Evolutionary conservation across 2,329 filamentous ascomycete genomes (phyloP).

Genomic region (Massarina eburnea): DNA sequence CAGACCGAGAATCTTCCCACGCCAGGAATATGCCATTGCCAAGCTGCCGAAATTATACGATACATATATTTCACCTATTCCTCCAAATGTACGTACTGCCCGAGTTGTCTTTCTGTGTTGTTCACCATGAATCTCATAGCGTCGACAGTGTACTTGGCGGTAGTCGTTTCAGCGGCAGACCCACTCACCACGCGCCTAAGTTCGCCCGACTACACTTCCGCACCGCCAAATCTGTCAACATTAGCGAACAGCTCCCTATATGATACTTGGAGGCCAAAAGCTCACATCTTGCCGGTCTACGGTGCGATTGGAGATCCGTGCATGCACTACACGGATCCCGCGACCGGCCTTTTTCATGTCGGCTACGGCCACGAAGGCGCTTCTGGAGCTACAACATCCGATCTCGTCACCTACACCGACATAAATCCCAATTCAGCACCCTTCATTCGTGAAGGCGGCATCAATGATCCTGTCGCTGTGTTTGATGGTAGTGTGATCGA

Average conservation of each 20-base stretch:
- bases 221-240: conserved; percentile 22
- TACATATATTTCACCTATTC: not conserved
- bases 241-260: conserved; percentile 18
- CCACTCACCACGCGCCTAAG: conserved; percentile 10
- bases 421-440: conserved; percentile 30
- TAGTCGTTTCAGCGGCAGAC: not conserved
- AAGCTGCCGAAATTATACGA: not conserved
- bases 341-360: conserved; percentile 49
- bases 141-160: not conserved
- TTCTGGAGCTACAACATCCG: conserved; percentile 38
- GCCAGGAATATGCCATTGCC: not conserved
- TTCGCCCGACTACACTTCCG: conserved; percentile 15
- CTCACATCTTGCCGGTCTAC: conserved; percentile 45
- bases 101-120: not conserved
- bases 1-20: not conserved
- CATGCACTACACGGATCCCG: conserved; percentile 50
- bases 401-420: conserved; percentile 48
- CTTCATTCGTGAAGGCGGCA: conserved; percentile 38
- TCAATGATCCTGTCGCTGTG: conserved; percentile 50
- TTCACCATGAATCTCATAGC: not conserved
- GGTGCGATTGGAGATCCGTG: conserved; percentile 50
- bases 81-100: not conserved
- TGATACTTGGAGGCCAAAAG: conserved; percentile 37
- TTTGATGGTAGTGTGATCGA: conserved; percentile 52
- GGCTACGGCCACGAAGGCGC: conserved; percentile 47